Percentiles rank a stretch among this genome's conserved stretches.
phyloP scores from a whole-genome alignment of 192 early-diverging fungal genomes.

The Podila minutissima region DNA sequence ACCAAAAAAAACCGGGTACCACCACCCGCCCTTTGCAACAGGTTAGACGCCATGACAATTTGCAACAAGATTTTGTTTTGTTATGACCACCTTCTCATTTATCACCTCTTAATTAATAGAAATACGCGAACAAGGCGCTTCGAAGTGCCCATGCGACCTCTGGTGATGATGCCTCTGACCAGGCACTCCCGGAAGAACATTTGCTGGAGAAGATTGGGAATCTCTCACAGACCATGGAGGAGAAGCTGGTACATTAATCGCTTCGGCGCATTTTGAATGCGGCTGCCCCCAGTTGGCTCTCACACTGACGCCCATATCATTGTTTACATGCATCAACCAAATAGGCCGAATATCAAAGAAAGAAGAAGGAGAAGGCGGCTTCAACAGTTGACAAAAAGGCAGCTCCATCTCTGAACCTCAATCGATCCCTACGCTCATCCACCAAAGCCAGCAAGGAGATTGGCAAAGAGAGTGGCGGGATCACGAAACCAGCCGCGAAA shows the following conservation, averaged over 20 bases:
- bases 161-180: background rate
- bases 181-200: conserved; percentile 3
- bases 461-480: background rate
- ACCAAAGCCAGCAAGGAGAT: background rate
- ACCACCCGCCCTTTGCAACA: conserved; percentile 10
- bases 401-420: background rate
- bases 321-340: background rate
- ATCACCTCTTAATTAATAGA: background rate
- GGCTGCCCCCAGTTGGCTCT: background rate
- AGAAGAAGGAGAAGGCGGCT: background rate
- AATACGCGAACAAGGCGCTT: background rate
- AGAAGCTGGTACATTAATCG: conserved; percentile 29
- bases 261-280: background rate
- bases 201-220: conserved; percentile 9
- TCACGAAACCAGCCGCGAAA: background rate
- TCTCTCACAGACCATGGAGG: conserved; percentile 18
- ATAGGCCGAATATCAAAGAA: conserved; percentile 6
- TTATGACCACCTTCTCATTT: no score
- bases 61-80: no score
- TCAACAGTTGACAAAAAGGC: background rate
- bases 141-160: background rate
- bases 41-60: background rate
- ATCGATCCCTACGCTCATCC: background rate
- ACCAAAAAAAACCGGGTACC: conserved; percentile 27
- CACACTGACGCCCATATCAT: background rate